Evolutionary conservation across 352 stramenopile species (phyloP), one percentile per base, ranked within the genome.

Genomic region (Pythium myriotylum): DNA sequence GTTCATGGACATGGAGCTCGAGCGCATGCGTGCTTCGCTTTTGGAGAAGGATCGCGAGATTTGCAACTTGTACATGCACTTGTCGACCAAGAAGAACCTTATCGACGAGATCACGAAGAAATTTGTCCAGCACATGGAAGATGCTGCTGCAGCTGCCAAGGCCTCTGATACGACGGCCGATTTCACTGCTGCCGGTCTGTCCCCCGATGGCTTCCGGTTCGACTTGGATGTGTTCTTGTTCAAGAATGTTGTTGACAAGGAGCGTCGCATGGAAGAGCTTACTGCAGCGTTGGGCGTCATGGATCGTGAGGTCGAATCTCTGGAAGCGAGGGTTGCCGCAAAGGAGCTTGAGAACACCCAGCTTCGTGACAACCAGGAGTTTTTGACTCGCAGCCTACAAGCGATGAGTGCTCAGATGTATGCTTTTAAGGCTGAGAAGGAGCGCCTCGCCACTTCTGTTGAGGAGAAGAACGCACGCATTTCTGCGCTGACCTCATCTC

Each of bases 41-140:
- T 70, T 81, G 53, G 84, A 90, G 54, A 93, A 91, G 60, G 81
- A 93, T 27, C 78, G 80, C n/a, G 81, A 93, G 65, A 91, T 93
- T 35, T 93, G 84, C 65, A 73, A 80, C 45, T 61, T 93, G 10
- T 88, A 93, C 41, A 81, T 90, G 70, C 76, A 91, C 58, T 51
- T 93, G 57, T 90, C 81, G 29, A 90, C 80, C 19, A 90, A 93
- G 65, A 86, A 89, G 68, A 89, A 86, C 56, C 73, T 93, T 4
- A 70, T 91, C 16, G 80, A 89, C 16, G 81, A 93, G 54, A 84
- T 93, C 41, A 79, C 78, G 20, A 78, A 79, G 42, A 79, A 79
- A 52, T 81, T 90, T 40, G 67, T 71, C 26, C 64, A 88, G 57
- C 77, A 89, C 37, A 61, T 90, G 42, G 72, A 86, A 51, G 70